Base-by-base conservation (phyloP, 148 eudicot species). In the Vaccinium corymbosum region DNA sequence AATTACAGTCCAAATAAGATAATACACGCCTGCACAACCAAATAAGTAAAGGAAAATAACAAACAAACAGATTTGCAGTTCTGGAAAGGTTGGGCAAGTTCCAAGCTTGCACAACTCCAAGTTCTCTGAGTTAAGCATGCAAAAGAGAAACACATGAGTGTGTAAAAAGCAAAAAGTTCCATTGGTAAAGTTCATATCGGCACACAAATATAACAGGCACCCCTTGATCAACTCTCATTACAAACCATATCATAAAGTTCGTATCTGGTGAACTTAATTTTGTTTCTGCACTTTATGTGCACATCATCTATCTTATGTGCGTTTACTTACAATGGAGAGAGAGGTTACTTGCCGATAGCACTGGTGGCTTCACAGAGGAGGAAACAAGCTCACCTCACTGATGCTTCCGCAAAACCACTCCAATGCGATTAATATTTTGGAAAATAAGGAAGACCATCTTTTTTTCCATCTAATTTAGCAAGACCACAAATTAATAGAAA, bases 371-470 rank as follows among this genome's bases (percentile, higher is more conserved):
- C 94, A 38, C 66, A 35, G 91, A 92, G 90, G 76, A 27, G 11
- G 92, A 94, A 48, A 91, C 92, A 32, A 95, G 95, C 84, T 92
- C 83, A 72, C 92, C 92, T 72, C 81, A 78, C 53, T 85, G 86
- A 83, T 94, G 93, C 86, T 88, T 90, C 7, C 74, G 85, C 71
- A 82, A 85, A 76, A 89, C 92, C 50, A 73, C 98, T 94, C 90
- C 91, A 91, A 83, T 32, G 20, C 17, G 27, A 70, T 53, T 7
- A 14, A 29, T 53, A 52, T 25, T 35, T 25, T 15, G 32, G 59
- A 5, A 19, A 29, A 29, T 17, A 8, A 22, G 19, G 29, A n/a
- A 48, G 55, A 55, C 59, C 57, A 78, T 11, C 19, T 17, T 79
- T 52, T 50, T 66, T 29, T 15, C 22, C 83, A 22, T 71, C 53